Base-by-base conservation (phyloP, 116 monocot genomes). In the Papilionanthe hybrid region DNA sequence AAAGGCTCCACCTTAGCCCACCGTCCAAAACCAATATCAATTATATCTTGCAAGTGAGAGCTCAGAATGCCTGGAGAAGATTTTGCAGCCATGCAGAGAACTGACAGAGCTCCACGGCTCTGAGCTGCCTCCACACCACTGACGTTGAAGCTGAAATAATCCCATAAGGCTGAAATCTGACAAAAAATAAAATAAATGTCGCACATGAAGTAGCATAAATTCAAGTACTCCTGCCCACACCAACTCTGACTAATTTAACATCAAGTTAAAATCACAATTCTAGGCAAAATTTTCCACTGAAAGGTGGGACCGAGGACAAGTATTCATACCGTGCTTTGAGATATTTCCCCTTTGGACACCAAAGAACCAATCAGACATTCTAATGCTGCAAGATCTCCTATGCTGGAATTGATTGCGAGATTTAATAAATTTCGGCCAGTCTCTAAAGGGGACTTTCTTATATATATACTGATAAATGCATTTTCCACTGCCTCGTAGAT, bases 1-100 rank as follows among this genome's bases (percentile, higher is more conserved):
- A 99, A 85, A 60, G 93, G 93, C 42, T 99, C 99, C 84, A 91
- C 95, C 84, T 92, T 92, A 73, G 99, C 88, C 99, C 99, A 90
- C 23, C 92, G 85, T n/a, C 99, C 95, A 89, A 99, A 99, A 63
- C 99, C 99, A 83, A 99, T 99, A 79, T 99, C 99, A 78, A 99
- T 85, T 72, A 99, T 92, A 78, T 99, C 95, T 73, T 87, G 90
- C 82, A 89, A 81, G 69, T 99, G 99, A 79, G 90, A 79, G 86
- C 95, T 83, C 55, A 99, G 78, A 84, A 95, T 85, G 56, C 78
- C 67, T 42, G 95, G 84, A 83, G 89, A 89, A 78, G 93, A 90
- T 87, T 92, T 95, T 78, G 93, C 95, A 42, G 93, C 92, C 99
- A 99, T 95, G 78, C 95, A 99, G 22, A 99, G 84, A 84, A 99